Evolutionary conservation across 306 rosid genomes (phyloP).

Genomic region (Dryas drummondii): DNA sequence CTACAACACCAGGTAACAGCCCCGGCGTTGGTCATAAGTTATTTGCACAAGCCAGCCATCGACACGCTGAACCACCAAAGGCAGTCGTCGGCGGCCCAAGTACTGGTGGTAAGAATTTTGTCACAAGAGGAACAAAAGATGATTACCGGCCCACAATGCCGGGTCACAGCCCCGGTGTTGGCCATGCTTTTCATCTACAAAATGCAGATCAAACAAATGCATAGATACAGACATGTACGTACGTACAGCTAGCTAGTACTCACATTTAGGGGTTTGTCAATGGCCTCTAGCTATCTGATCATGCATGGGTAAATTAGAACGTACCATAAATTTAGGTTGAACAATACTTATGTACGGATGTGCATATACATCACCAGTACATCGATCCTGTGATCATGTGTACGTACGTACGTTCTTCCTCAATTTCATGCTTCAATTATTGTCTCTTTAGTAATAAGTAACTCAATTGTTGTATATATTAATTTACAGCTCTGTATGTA

Average conservation of each 20-base stretch:
- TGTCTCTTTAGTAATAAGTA: too few relatives aligned
- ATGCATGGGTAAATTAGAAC: not conserved
- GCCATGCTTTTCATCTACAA: slow-evolving; percentile 36
- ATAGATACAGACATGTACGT: not conserved
- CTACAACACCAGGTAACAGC: slow-evolving; percentile 51
- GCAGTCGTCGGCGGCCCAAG: not conserved
- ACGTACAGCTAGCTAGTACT: not conserved
- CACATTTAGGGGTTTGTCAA: slow-evolving; percentile 1
- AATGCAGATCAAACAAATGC: slow-evolving; percentile 21
- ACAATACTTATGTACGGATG: too few relatives aligned
- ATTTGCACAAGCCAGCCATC: not conserved
- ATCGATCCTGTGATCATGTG: too few relatives aligned
- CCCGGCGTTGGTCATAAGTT: slow-evolving; percentile 25
- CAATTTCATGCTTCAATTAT: too few relatives aligned
- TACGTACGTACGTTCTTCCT: too few relatives aligned
- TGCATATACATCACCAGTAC: too few relatives aligned
- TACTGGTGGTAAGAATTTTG: not conserved
- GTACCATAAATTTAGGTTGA: not conserved
- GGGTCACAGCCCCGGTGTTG: slow-evolving; percentile 68
- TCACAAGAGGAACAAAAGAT: slow-evolving; percentile 2
- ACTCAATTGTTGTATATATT: too few relatives aligned
- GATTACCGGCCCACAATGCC: slow-evolving; percentile 41
- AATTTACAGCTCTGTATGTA: too few relatives aligned
- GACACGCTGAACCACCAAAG: not conserved
- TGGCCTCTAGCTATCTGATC: not conserved